Evolutionary conservation across 1,284 basidiomycete genomes (phyloP).

Genomic region (Heterobasidion occidentale): DNA sequence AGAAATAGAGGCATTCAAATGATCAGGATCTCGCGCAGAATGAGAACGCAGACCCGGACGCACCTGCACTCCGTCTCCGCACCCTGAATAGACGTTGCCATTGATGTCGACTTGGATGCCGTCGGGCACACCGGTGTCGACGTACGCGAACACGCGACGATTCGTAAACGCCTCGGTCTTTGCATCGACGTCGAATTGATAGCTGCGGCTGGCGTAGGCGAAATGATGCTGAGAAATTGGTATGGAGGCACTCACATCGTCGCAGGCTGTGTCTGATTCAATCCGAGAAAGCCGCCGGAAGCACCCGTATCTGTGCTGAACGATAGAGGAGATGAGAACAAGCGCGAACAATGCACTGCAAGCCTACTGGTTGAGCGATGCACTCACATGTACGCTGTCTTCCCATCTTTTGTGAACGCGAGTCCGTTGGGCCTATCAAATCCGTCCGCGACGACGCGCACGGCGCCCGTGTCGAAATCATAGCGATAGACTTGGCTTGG

Average conservation of each 20-base stretch:
- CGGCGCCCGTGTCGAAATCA: constrained; percentile 1
- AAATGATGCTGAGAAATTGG: not conserved
- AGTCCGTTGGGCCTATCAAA: constrained; percentile 5
- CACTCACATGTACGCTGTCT: constrained; percentile 8
- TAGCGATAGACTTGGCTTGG: constrained; percentile 7
- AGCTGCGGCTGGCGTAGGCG: constrained; percentile 32
- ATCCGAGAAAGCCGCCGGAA: constrained; percentile 39
- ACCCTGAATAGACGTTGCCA: constrained; percentile 66
- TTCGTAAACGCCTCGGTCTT: constrained; percentile 49
- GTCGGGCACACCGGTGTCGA: constrained; percentile 57
- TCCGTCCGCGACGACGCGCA: constrained; percentile 7
- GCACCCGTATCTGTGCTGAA: constrained; percentile 50
- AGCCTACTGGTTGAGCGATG: not conserved
- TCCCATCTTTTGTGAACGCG: constrained; percentile 7
- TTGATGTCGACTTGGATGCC: constrained; percentile 49
- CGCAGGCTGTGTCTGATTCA: constrained; percentile 54
- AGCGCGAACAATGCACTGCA: not conserved
- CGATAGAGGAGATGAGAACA: not conserved
- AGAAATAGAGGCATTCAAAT: constrained; percentile 2
- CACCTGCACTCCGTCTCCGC: constrained; percentile 66
- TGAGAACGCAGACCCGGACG: constrained; percentile 12
- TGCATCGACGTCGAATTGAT: constrained; percentile 64
- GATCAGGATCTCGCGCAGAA: not conserved
- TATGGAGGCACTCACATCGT: constrained; percentile 46
- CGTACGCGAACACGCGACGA: constrained; percentile 65